Conservation (phyloP, 1,284 basidiomycete genomes). For the Puccinia hordei region DNA sequence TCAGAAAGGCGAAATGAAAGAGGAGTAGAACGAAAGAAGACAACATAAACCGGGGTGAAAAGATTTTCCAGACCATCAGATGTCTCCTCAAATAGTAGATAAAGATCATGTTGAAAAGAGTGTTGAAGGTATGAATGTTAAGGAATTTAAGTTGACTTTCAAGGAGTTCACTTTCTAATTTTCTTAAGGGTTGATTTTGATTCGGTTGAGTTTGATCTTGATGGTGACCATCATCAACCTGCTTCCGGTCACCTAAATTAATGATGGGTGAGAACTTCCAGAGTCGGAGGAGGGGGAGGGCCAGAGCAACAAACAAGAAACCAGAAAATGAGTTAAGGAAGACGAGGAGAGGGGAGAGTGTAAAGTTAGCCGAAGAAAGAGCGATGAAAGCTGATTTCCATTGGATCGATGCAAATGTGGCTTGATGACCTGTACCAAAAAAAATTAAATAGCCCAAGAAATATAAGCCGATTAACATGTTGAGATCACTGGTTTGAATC, state of each 20-base stretch:
- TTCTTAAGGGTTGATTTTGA: slow-evolving; percentile 59
- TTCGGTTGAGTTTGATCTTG: slow-evolving; percentile 54
- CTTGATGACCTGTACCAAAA: slow-evolving; percentile 88
- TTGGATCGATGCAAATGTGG: slow-evolving; percentile 83
- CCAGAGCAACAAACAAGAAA: slow-evolving; percentile 67
- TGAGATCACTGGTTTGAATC: slow-evolving; percentile 64
- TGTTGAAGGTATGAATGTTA: slow-evolving; percentile 70
- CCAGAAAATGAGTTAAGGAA: slow-evolving; percentile 78
- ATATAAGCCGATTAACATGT: slow-evolving; percentile 71
- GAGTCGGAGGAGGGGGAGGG: slow-evolving; percentile 72
- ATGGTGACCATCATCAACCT: slow-evolving; percentile 52
- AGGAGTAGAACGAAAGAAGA: slow-evolving; percentile 64
- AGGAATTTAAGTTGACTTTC: slow-evolving; percentile 68
- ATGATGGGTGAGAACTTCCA: slow-evolving; percentile 81
- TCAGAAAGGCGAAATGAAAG: slow-evolving; percentile 63
- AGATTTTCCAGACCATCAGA: slow-evolving; percentile 99
- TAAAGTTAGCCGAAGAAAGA: slow-evolving; percentile 71
- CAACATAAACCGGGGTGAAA: slow-evolving; percentile 89
- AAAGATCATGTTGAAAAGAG: slow-evolving; percentile 72
- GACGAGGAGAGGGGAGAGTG: slow-evolving; percentile 76
- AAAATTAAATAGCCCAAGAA: slow-evolving; percentile 76
- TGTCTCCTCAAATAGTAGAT: slow-evolving; percentile 80
- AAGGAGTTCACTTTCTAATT: slow-evolving; percentile 53
- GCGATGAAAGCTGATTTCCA: slow-evolving; percentile 90
- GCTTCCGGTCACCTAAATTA: not conserved